Evolutionary conservation across 371 early-diverging fungal genomes (phyloP), one percentile per base, ranked within the genome.

Genomic region (Actinomucor elegans): DNA sequence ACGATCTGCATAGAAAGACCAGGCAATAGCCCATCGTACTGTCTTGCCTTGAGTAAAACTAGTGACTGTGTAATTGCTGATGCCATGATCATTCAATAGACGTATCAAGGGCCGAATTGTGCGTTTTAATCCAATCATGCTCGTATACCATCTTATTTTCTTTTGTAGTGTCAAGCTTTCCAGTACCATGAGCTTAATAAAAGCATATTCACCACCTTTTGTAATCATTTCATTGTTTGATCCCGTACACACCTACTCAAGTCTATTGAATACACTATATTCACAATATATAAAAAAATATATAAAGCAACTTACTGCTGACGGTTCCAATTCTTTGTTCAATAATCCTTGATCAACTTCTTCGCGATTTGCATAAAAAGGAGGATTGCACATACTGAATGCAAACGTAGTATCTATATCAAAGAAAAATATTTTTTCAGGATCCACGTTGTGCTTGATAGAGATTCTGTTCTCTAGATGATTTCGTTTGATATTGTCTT

Each of bases 361-460:
- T 32, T 67, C 67, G 10, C 55, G 40, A 32, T 73, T 77, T 1
- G 51, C 64, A 40, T 84, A 90, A 52, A 90, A 90, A 2, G 90
- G 90, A 6, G 90, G 90, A 49, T 90, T 90, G 59, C 87, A 87
- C 86, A 90, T 86, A 37, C 77, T 70, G 50, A 88, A 88, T 23
- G 70, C 61, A 63, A 75, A 88, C 0, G 9, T 20, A 4, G 15
- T 28, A 33, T 54, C 40, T 1, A 45, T 18, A 5, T 64, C 17
- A 2, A 69, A 6, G 5, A 59, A 6, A 15, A 84, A 63, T 7
- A 77, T 64, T 5, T 35, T 55, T 4, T 56, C 31, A 4, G 69
- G 63, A 32, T 60, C 53, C 1, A 38, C 43, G 37, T 81, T 84
- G 36, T 61, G 46, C 14, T 55, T 51, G 0, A 86, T 65, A 0